These are phyloP conservation scores for Fusarium pseudoanthophilum DNA, from an alignment of 2,329 filamentous ascomycete species.

Conservation along the genomic window DNA sequence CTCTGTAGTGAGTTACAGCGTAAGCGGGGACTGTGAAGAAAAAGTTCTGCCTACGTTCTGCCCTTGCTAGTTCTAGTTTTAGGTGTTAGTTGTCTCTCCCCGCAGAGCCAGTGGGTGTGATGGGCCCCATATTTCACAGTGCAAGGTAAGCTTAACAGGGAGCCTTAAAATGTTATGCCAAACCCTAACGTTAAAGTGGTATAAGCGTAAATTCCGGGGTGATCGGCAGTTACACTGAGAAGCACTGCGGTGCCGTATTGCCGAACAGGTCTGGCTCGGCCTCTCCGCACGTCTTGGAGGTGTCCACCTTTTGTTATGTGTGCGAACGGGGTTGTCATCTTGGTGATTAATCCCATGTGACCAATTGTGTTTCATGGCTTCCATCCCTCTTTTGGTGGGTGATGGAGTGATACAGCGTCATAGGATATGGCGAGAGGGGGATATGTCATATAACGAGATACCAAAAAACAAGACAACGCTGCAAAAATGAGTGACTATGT, in stretches of 20 bases:
- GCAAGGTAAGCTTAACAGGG: conserved; percentile 30
- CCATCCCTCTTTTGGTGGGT: not conserved
- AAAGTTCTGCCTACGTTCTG: not conserved
- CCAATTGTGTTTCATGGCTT: conserved; percentile 9
- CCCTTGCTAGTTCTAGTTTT: not conserved
- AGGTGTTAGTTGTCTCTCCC: not conserved
- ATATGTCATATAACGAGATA: not conserved
- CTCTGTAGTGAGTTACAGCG: not conserved
- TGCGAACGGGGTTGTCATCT: not conserved
- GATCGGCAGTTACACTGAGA: conserved; percentile 24
- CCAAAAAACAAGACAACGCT: not conserved
- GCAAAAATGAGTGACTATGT: not conserved
- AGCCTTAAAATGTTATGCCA: conserved; percentile 10
- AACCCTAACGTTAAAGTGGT: conserved; percentile 26
- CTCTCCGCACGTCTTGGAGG: conserved; percentile 31
- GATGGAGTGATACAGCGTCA: conserved; percentile 15
- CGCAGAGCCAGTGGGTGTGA: not conserved
- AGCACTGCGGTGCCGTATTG: conserved; percentile 31
- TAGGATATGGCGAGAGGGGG: not conserved
- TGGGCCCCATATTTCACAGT: conserved; percentile 19
- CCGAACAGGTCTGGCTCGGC: conserved; percentile 27
- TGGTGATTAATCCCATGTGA: not conserved
- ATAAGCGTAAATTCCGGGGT: conserved; percentile 28
- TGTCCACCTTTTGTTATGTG: conserved; percentile 1
- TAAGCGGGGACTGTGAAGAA: not conserved